A percentile compares a stretch with the other conserved stretches of the same genome.
Evolutionary conservation across 169 alveolate species (phyloP).

Genomic region (Plasmodium fragile): DNA sequence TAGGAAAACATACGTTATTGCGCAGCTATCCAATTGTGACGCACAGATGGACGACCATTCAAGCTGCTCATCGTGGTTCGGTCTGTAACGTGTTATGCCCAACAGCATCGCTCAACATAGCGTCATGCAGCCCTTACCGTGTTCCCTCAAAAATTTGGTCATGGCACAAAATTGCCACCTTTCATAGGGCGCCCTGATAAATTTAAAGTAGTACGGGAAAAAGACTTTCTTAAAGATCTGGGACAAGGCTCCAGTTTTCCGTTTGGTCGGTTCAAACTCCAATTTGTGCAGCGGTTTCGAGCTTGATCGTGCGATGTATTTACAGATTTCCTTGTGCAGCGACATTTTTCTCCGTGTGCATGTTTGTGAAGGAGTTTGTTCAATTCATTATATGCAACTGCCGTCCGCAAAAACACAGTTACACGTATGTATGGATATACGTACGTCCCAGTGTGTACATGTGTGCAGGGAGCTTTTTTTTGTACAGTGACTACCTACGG

Average conservation of each 20-base stretch:
- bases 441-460: not conserved
- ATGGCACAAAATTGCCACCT: constrained; percentile 90
- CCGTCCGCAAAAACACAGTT: not conserved
- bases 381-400: constrained; percentile 11
- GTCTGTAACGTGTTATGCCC: not conserved
- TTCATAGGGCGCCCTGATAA: constrained; percentile 88
- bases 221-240: constrained; percentile 76
- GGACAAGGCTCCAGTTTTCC: constrained; percentile 26
- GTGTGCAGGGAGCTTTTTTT: not conserved
- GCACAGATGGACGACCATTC: not conserved
- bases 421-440: not conserved
- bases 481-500: not conserved
- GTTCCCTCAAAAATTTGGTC: constrained; percentile 88
- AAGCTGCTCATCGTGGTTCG: not conserved
- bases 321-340: constrained; percentile 72
- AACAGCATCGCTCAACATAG: not conserved
- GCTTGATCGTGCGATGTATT: constrained; percentile 38
- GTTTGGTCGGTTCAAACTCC: constrained; percentile 46
- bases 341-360: constrained; percentile 41
- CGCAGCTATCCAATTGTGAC: not conserved
- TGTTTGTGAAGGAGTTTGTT: not conserved
- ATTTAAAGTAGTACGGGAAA: constrained; percentile 88
- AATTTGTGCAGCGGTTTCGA: constrained; percentile 33
- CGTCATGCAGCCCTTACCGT: constrained; percentile 78
- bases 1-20: not conserved